Evolutionary conservation across 2,329 filamentous ascomycete genomes (phyloP).

Genomic region (Aspergillus fijiensis): DNA sequence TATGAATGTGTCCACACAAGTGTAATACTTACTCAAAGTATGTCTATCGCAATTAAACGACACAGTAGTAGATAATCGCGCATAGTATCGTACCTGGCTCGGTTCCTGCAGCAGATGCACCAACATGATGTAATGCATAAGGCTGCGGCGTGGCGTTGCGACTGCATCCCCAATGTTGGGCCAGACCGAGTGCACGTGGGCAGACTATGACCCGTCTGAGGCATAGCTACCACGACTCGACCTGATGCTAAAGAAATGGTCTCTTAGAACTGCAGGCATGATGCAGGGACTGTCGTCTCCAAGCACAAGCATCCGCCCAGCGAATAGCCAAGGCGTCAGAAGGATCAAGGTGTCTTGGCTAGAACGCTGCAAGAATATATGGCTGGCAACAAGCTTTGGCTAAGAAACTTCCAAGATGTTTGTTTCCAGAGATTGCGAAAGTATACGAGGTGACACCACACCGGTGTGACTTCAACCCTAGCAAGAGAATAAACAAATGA

Average conservation of each 20-base stretch:
- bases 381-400: background rate
- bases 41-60: too few species aligned
- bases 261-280: background rate
- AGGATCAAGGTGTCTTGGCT: background rate
- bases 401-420: background rate
- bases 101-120: too few species aligned
- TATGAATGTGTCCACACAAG: too few species aligned
- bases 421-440: background rate
- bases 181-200: background rate
- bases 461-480: too few species aligned
- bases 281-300: too few species aligned
- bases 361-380: background rate
- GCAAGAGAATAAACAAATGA: too few species aligned
- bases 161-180: background rate
- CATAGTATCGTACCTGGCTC: too few species aligned
- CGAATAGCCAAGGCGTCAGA: background rate
- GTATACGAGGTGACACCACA: too few species aligned
- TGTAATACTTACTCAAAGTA: too few species aligned
- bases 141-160: background rate
- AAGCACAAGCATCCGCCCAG: too few species aligned
- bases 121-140: background rate
- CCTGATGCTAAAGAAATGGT: background rate
- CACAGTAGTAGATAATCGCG: too few species aligned
- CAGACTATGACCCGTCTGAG: background rate
- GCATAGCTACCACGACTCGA: background rate